A percentile compares a stretch with the other conserved stretches of the same genome.
Conservation (phyloP, 805 yeast species). For the Yarrowia hollandica region DNA sequence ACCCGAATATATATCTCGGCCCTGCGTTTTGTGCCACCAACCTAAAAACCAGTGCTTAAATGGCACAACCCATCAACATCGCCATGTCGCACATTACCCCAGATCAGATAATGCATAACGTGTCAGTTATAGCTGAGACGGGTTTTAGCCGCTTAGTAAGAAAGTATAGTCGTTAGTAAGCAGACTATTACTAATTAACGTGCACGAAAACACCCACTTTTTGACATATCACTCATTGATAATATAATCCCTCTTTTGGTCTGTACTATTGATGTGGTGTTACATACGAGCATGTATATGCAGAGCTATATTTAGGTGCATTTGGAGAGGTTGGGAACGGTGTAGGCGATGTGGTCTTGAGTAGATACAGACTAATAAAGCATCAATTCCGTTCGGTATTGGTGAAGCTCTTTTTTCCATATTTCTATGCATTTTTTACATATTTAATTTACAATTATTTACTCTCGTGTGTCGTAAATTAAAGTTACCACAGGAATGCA, state of each 20-base stretch:
- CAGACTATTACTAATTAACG: no score
- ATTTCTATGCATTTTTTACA: no score
- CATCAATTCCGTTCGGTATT: no score
- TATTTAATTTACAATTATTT: no score
- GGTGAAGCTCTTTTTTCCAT: no score
- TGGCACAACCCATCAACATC: not conserved
- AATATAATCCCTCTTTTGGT: constrained; percentile 1
- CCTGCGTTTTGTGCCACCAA: not conserved
- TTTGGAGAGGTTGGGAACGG: not conserved
- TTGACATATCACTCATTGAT: not conserved
- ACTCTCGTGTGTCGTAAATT: not conserved
- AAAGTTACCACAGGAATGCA: not conserved
- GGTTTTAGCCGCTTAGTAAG: no score
- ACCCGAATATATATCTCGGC: not conserved
- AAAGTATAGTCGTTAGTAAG: no score
- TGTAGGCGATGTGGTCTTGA: no score
- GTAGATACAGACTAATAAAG: no score
- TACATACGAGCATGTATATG: not conserved
- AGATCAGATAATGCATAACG: constrained; percentile 15
- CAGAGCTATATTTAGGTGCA: not conserved
- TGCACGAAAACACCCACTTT: not conserved
- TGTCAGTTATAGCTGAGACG: not conserved
- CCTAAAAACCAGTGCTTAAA: not conserved
- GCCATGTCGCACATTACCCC: not conserved
- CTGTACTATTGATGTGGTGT: not conserved